A percentile compares a stretch with the other conserved stretches of the same genome.
Conservation (phyloP, 306 rosid species). For the cucumber (Cucumis sativus) region Cucumber_9930_V3 NC_026658.2:854501-855000, state of each 20-base stretch:
- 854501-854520: not conserved
- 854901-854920: not conserved
- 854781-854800: conserved; percentile 24
- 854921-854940: not conserved
- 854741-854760: conserved; percentile 24
- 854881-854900: not conserved
- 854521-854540: not conserved
- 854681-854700: not conserved
- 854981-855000: not conserved
- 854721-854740: not conserved
- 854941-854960: not conserved
- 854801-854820: conserved; percentile 22
- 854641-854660: not conserved
- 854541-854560: not conserved
- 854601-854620: not conserved
- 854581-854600: not conserved
- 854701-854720: not conserved
- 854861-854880: not conserved
- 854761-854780: conserved; percentile 27
- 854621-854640: not conserved
- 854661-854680: not conserved
- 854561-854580: not conserved
- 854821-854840: conserved; percentile 18
- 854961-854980: not conserved
- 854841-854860: conserved; percentile 15